Evolutionary conservation across 78 protist species (phyloP), one percentile per base, ranked within the genome.

Genomic region (Anaeramoeba flamelloides): DNA sequence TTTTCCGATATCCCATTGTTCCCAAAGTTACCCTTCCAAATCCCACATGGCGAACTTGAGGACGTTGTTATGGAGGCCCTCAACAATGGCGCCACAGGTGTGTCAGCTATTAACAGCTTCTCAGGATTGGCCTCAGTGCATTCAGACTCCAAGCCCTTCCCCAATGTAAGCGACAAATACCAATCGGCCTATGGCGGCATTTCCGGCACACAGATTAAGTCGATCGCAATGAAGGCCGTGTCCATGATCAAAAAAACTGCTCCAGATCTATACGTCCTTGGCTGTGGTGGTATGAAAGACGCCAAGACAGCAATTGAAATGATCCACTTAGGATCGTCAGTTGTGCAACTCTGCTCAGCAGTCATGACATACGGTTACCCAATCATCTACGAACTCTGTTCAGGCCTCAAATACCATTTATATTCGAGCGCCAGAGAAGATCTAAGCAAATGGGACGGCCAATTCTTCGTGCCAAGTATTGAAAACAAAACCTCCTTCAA

Each of bases 101-200:
- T 81, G 22, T 53, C 77, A 22, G 83, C 81, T 3, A 75, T 81
- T 34, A 81, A 81, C 83, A 81, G 81, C 83, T 53, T 81, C 38
- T 17, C 76, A 30, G 83, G 83, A 31, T 22, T 81, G 77, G 38
- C 36, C 38, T 22, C 8, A 17, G 3, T 74, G 30, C 36, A 8
- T 30, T 4, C 79, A 31, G 77, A 38, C 3, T 75, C 78, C 4
- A 3, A 31, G 17, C n/a, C 76, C 26, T n/a, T 3, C 32, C 83
- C 83, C n/a, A 17, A 30, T 30, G 83, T 81, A 30, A 77, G 83
- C 4, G 34, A n/a, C 8, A 39, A 30, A 26, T 39, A 40, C 17
- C 38, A 8, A 31, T 30, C 40, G 4, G 83, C 78, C 26, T 53
- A 22, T 74, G 83, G 83, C n/a, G 83, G 83, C 12, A 34, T 81